Evolutionary conservation across 345 rosid species (phyloP).

Genomic region (Gossypium rotundifolium): DNA sequence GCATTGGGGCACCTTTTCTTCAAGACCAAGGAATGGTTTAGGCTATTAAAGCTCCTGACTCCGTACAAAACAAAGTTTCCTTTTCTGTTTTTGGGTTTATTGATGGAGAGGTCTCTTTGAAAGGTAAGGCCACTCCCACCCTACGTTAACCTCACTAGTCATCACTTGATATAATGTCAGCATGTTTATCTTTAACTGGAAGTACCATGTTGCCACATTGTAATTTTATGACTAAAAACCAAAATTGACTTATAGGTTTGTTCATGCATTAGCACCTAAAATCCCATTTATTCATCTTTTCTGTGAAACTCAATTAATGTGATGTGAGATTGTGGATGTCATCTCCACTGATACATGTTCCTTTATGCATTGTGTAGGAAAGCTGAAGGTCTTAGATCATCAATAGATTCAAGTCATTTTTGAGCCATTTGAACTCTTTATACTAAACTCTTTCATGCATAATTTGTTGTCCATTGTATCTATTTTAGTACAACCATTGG

Average conservation of each 20-base stretch:
- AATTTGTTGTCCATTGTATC: too few species aligned
- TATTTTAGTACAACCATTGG: background rate
- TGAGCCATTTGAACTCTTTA: conserved; percentile 54
- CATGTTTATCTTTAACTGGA: background rate
- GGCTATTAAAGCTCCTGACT: conserved; percentile 72
- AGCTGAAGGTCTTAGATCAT: conserved; percentile 59
- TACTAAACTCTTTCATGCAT: too few species aligned
- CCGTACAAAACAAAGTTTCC: conserved; percentile 58
- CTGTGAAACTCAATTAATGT: background rate
- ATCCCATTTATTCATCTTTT: background rate
- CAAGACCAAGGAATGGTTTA: conserved; percentile 81
- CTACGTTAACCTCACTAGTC: conserved; percentile 1
- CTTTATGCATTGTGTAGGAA: conserved; percentile 39
- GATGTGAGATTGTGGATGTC: background rate
- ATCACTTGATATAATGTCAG: background rate
- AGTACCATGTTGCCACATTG: background rate
- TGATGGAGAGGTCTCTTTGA: conserved; percentile 80
- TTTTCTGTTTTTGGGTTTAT: conserved; percentile 60
- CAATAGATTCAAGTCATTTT: conserved; percentile 86
- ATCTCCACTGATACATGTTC: background rate
- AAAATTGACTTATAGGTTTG: background rate
- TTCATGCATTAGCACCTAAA: background rate
- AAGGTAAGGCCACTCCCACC: conserved; percentile 53
- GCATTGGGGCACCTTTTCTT: conserved; percentile 68
- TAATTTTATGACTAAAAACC: background rate